These are phyloP conservation scores for Strobilomyces confusus DNA, from an alignment of 768 basidiomycete genomes.

Conservation along the genomic window DNA sequence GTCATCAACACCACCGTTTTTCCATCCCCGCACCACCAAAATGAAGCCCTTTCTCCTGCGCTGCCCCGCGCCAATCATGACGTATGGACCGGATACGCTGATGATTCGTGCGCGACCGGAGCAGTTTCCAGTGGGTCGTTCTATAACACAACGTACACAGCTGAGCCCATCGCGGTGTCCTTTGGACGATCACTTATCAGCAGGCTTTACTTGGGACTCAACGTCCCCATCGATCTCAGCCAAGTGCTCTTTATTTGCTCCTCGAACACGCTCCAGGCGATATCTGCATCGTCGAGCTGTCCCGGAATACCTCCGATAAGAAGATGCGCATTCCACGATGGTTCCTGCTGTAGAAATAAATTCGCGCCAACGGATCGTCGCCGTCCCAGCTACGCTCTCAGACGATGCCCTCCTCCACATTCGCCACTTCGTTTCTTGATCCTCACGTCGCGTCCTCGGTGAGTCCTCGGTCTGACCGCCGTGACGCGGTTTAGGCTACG, in stretches of 20 bases:
- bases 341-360: constrained; percentile 88
- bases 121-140: too few relatives aligned
- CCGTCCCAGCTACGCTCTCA: constrained; percentile 57
- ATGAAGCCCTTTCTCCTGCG: too few relatives aligned
- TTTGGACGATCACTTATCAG: neutral
- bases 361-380: constrained; percentile 70
- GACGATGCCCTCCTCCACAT: constrained; percentile 70
- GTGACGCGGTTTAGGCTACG: too few relatives aligned
- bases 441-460: too few relatives aligned
- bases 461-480: too few relatives aligned
- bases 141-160: too few relatives aligned
- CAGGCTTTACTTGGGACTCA: constrained; percentile 65
- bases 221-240: constrained; percentile 82
- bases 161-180: neutral
- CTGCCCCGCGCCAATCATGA: too few relatives aligned
- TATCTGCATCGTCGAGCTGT: constrained; percentile 83
- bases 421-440: too few relatives aligned
- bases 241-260: constrained; percentile 93
- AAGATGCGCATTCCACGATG: constrained; percentile 85
- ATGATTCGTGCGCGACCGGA: too few relatives aligned
- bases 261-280: constrained; percentile 85
- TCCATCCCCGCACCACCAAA: too few relatives aligned
- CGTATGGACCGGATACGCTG: too few relatives aligned
- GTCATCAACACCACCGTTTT: too few relatives aligned
- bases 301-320: constrained; percentile 86